These are phyloP conservation scores for Hypoxylon sp. DNA, from an alignment of 2,329 filamentous ascomycete species.

Conservation along the genomic window DNA sequence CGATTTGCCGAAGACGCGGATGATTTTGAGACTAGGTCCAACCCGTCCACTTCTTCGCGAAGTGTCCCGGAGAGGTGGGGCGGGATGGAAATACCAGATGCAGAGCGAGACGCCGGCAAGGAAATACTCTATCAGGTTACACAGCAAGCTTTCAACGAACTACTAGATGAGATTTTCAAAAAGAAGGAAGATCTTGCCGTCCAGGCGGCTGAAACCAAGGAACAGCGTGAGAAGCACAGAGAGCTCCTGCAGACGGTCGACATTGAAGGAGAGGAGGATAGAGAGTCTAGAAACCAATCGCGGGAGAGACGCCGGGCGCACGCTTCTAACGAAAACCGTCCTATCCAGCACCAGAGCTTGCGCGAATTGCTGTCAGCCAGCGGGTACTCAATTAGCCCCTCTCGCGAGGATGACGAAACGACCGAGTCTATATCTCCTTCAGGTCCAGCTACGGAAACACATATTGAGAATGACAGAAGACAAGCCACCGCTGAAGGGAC, in stretches of 20 bases:
- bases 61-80: slow-evolving; percentile 82
- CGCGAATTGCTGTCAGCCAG: slow-evolving; percentile 61
- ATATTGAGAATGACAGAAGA: slow-evolving; percentile 31
- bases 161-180: slow-evolving; percentile 89
- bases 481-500: slow-evolving; percentile 44
- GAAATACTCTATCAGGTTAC: slow-evolving; percentile 93
- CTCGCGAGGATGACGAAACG: slow-evolving; percentile 38
- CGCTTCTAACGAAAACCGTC: slow-evolving; percentile 16
- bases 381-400: slow-evolving; percentile 61
- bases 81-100: slow-evolving; percentile 82
- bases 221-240: slow-evolving; percentile 71
- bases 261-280: slow-evolving; percentile 53
- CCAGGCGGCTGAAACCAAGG: slow-evolving; percentile 74
- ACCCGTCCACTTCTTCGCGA: slow-evolving; percentile 79
- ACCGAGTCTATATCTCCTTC: slow-evolving; percentile 36
- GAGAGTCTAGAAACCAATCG: slow-evolving; percentile 36
- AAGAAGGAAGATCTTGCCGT: slow-evolving; percentile 83
- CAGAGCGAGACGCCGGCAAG: slow-evolving; percentile 85
- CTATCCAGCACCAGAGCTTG: slow-evolving; percentile 53
- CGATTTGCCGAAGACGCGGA: slow-evolving; percentile 80
- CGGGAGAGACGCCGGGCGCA: slow-evolving; percentile 33
- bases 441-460: slow-evolving; percentile 21
- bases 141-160: slow-evolving; percentile 92
- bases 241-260: slow-evolving; percentile 63
- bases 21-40: slow-evolving; percentile 79